Conservation (phyloP, 352 stramenopile genomes). For the Globisporangium splendens region DNA sequence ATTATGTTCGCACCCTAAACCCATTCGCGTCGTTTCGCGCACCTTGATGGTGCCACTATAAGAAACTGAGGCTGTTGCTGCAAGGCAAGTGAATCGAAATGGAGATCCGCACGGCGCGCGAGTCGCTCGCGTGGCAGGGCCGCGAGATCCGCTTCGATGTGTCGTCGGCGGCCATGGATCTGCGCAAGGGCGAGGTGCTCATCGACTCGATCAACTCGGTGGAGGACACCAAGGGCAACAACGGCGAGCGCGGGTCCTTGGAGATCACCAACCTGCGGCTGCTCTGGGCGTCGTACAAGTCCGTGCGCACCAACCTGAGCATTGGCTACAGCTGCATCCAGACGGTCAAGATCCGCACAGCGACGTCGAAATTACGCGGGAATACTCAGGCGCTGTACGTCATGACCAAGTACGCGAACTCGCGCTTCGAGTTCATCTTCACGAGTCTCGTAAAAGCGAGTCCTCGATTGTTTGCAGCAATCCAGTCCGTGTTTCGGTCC, state of each 20-base stretch:
- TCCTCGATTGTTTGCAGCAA: slow-evolving; percentile 90
- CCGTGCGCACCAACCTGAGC: slow-evolving; percentile 79
- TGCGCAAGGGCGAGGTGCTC: slow-evolving; percentile 76
- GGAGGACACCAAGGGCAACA: slow-evolving; percentile 94
- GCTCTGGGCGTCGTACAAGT: slow-evolving; percentile 89
- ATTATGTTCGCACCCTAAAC: too few species aligned
- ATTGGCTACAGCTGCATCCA: slow-evolving; percentile 84
- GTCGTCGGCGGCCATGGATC: slow-evolving; percentile 45
- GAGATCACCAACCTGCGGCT: slow-evolving; percentile 92
- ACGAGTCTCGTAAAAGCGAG: slow-evolving; percentile 91
- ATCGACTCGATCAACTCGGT: slow-evolving; percentile 93
- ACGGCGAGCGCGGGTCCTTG: slow-evolving; percentile 86
- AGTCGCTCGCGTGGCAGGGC: slow-evolving; percentile 86
- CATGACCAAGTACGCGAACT: slow-evolving; percentile 87
- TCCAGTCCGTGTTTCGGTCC: slow-evolving; percentile 89
- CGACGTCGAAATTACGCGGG: slow-evolving; percentile 87
- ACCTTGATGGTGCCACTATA: too few species aligned
- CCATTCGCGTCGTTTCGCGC: too few species aligned
- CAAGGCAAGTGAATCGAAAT: slow-evolving; percentile 12
- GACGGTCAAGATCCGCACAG: slow-evolving; percentile 88
- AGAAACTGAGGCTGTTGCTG: too few species aligned
- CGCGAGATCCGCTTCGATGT: slow-evolving; percentile 90
- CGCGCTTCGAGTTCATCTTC: slow-evolving; percentile 93
- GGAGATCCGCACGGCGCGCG: slow-evolving; percentile 53
- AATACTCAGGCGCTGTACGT: slow-evolving; percentile 91